Conservation (phyloP, 2,329 filamentous ascomycete species). For the Hymenoscyphus fructigenus region DNA sequence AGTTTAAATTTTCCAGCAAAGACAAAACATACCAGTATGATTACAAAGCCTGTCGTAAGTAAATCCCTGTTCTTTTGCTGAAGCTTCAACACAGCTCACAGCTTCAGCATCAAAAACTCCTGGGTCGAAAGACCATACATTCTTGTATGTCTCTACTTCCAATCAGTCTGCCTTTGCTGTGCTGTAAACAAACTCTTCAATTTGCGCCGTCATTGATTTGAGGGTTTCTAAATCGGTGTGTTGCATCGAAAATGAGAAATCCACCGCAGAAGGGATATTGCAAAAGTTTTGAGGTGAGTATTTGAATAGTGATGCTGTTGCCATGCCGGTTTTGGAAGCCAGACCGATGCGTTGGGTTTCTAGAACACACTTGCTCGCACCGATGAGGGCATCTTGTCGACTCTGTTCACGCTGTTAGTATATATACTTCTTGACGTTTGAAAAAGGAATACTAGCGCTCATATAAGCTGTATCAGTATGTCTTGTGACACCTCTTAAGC, state of each 20-base stretch:
- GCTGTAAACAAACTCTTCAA: constrained; percentile 54
- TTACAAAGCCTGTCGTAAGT: constrained; percentile 14
- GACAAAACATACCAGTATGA: constrained; percentile 37
- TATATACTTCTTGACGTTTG: too few relatives aligned
- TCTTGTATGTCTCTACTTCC: constrained; percentile 55
- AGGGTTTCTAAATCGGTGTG: constrained; percentile 55
- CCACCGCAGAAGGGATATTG: constrained; percentile 65
- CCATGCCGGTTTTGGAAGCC: constrained; percentile 53
- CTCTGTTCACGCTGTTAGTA: constrained; percentile 31
- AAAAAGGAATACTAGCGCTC: constrained; percentile 23
- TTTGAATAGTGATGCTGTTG: constrained; percentile 66
- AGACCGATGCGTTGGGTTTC: constrained; percentile 60
- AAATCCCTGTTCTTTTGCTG: constrained; percentile 45
- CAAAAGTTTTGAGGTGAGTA: constrained; percentile 66
- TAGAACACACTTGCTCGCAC: constrained; percentile 63
- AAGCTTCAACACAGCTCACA: constrained; percentile 59
- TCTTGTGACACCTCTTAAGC: constrained; percentile 46
- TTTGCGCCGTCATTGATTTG: constrained; percentile 51
- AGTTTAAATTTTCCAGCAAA: neutral
- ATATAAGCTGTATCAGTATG: constrained; percentile 39
- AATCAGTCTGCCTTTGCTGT: constrained; percentile 57
- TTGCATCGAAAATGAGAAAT: constrained; percentile 65
- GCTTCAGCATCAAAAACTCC: constrained; percentile 30
- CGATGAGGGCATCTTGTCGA: constrained; percentile 64
- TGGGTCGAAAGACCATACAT: constrained; percentile 45